Conservation (phyloP, 2,329 filamentous ascomycete genomes). For the Aspergillus sp. region DNA sequence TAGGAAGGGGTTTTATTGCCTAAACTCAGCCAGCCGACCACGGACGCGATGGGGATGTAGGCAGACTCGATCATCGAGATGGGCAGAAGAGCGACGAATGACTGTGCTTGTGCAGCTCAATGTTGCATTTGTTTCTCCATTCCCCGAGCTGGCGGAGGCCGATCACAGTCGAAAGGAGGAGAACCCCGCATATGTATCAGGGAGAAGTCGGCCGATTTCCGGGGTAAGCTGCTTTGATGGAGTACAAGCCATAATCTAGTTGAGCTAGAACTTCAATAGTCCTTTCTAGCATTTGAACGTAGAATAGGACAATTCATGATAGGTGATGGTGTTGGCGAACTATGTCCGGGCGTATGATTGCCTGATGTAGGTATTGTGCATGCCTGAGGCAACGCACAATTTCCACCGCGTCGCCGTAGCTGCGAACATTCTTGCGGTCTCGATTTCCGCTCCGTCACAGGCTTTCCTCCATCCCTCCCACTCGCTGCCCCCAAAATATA, state of each 20-base stretch:
- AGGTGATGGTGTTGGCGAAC: neutral
- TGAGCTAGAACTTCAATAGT: too few species aligned
- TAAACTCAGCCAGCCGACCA: too few species aligned
- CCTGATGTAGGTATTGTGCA: neutral
- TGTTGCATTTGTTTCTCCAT: neutral
- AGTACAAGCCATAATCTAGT: too few species aligned
- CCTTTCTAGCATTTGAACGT: too few species aligned
- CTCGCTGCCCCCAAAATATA: neutral
- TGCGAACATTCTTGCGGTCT: neutral
- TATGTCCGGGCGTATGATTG: neutral
- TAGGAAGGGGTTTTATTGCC: neutral
- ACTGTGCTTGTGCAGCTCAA: neutral
- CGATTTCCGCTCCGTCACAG: neutral
- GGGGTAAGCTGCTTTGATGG: too few species aligned
- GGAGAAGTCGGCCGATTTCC: too few species aligned
- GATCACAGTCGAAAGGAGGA: neutral
- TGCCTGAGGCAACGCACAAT: conserved; percentile 5
- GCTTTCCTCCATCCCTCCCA: neutral
- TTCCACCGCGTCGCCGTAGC: neutral
- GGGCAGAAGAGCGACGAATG: neutral
- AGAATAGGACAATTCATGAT: too few species aligned
- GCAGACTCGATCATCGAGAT: too few species aligned
- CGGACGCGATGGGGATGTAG: too few species aligned
- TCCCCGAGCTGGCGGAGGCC: neutral
- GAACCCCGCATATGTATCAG: too few species aligned